These are phyloP conservation scores for Plasmodium malariae DNA, from an alignment of 169 alveolate species.

Conservation along the genomic window DNA sequence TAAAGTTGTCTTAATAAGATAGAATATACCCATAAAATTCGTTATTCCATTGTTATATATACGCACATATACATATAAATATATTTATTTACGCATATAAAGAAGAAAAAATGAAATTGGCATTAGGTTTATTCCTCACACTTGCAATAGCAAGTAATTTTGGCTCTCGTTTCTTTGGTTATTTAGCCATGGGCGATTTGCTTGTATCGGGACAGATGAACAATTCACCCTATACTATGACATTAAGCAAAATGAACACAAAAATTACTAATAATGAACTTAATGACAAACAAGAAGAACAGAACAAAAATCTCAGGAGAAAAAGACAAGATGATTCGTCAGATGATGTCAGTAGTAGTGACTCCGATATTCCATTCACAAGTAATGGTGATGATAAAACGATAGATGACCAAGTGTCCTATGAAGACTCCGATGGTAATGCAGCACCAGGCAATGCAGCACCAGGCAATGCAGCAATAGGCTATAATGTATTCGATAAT, in stretches of 20 bases:
- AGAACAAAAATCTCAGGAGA: conserved; percentile 38
- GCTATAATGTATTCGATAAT: too few relatives aligned
- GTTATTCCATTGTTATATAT: not conserved
- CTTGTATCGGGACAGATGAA: not conserved
- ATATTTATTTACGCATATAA: not conserved
- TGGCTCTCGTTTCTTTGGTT: conserved; percentile 3
- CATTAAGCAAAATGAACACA: not conserved
- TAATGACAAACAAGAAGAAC: conserved; percentile 18
- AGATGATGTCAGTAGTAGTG: not conserved
- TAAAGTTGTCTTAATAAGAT: not conserved
- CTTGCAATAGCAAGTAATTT: conserved; percentile 43
- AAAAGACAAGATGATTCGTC: conserved; percentile 9
- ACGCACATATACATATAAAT: not conserved
- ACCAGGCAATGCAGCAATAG: too few relatives aligned
- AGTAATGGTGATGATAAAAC: too few relatives aligned
- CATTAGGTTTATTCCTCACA: conserved; percentile 24
- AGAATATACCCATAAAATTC: not conserved
- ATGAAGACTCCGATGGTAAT: too few relatives aligned
- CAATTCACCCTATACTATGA: not conserved
- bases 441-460: too few relatives aligned
- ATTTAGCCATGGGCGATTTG: conserved; percentile 5
- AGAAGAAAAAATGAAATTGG: conserved; percentile 34
- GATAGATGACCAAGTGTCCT: too few relatives aligned
- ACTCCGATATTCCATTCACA: not conserved
- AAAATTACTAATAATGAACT: not conserved